A percentile compares a stretch with the other conserved stretches of the same genome.
These are phyloP conservation scores for Akebia trifoliata DNA, from an alignment of 164 flowering plant species.

Conservation along the genomic window DNA sequence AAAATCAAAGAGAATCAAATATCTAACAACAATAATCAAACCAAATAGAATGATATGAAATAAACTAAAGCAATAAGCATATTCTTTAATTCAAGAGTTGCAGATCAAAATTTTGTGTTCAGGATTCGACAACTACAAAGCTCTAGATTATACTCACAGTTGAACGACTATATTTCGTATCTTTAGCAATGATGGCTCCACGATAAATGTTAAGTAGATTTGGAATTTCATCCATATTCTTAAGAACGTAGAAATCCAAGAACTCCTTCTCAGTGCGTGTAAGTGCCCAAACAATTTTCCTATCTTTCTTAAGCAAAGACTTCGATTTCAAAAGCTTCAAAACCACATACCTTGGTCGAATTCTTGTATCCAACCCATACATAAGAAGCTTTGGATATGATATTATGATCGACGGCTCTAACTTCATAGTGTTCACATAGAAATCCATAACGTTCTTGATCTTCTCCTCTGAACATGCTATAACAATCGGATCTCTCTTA, in stretches of 20 bases:
- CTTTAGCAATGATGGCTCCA: neutral
- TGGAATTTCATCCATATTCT: neutral
- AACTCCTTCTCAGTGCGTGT: neutral
- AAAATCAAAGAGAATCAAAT: too few species aligned
- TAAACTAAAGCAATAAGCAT: too few species aligned
- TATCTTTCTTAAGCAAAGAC: neutral
- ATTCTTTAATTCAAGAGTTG: too few species aligned
- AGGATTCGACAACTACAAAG: too few species aligned
- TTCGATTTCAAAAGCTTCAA: neutral
- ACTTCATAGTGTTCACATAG: neutral
- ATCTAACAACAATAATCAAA: too few species aligned
- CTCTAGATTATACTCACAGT: too few species aligned
- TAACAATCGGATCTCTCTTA: conserved; percentile 1
- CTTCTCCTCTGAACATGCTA: conserved; percentile 6
- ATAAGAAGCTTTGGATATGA: neutral
- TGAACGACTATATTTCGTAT: too few species aligned
- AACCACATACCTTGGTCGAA: neutral
- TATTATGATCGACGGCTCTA: neutral
- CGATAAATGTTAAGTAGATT: neutral
- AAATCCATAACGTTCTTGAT: neutral
- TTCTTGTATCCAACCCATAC: conserved; percentile 3
- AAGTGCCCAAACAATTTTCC: neutral
- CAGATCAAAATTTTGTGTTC: too few species aligned
- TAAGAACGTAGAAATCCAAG: neutral
- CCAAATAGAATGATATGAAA: too few species aligned